Base-by-base conservation (phyloP, 2,329 filamentous ascomycete genomes). In the Fusarium sp. region DNA sequence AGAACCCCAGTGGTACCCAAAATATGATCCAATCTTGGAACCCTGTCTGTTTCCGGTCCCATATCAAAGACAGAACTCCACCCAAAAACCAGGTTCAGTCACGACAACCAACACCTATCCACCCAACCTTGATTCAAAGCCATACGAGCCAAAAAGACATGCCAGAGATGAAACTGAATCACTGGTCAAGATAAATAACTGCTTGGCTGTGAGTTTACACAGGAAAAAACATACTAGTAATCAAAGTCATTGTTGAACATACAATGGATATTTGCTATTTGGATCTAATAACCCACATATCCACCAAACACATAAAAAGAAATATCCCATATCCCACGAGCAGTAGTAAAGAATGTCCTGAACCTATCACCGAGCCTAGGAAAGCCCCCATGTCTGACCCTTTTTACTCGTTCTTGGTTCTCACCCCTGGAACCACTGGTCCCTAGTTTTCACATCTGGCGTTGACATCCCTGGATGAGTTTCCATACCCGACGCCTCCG, bases 381-480 rank as follows among this genome's bases (percentile, higher is more conserved):
- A 11, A 47, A 18, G 34, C n/a, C 5, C 10, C 9, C 10, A 22
- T 37, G 13, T 8, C 9, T 47, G 5, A 9, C 14, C 16, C 59
- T 22, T 22, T 24, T 4, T 7, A 27, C 9, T 13, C 22, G 34
- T 18, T 14, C 27, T 11, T 14, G 10, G 27, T n/a, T 27, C n/a
- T 16, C 11, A 20, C 5, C 18, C 16, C 22, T 67, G 45, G 4
- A 22, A 10, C 59, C 54, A 71, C 47, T 45, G 45, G 5, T 34
- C 29, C 58, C 73, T 62, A 16, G 14, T 16, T 42, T 73, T 64
- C 2, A 71, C 45, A 31, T 29, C 34, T 6, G 56, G 14, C 24
- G 34, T 71, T 1, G n/a, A n/a, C 27, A 38, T n/a, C 10, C 13
- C 31, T 27, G 38, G 6, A 16, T 27, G 27, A 31, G 40, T 29